These are phyloP conservation scores for Porodaedalea pini DNA, from an alignment of 1,284 basidiomycete genomes.

Conservation along the genomic window DNA sequence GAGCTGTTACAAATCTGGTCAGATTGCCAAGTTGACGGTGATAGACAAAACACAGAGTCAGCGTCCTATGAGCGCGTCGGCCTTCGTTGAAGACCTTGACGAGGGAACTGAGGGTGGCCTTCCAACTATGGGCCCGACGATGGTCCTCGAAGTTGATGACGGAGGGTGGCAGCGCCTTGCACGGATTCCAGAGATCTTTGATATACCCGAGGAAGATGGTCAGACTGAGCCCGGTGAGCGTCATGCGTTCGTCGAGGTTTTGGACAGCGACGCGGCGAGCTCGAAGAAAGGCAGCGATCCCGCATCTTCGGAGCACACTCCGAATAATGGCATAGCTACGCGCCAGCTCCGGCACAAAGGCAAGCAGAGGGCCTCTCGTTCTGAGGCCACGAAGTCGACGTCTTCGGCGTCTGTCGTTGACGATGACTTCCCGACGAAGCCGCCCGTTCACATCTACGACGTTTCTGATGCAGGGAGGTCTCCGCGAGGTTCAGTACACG, in stretches of 20 bases:
- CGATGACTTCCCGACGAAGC: slow-evolving; percentile 48
- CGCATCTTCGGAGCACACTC: slow-evolving; percentile 29
- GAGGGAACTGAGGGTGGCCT: slow-evolving; percentile 38
- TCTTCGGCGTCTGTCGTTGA: slow-evolving; percentile 58
- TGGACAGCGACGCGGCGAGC: slow-evolving; percentile 45
- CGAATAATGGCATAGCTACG: slow-evolving; percentile 4
- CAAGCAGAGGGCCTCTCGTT: slow-evolving; percentile 42
- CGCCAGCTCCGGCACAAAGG: slow-evolving; percentile 42
- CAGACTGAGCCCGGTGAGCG: slow-evolving; percentile 26
- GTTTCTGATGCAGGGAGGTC: slow-evolving; percentile 24
- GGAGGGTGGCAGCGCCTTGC: slow-evolving; percentile 58
- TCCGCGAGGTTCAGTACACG: background rate
- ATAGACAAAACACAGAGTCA: slow-evolving; percentile 49
- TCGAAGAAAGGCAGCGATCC: slow-evolving; percentile 27
- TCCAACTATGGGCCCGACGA: slow-evolving; percentile 22
- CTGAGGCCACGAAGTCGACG: slow-evolving; percentile 30
- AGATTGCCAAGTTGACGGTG: slow-evolving; percentile 56
- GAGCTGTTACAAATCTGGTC: slow-evolving; percentile 29
- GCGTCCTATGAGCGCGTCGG: slow-evolving; percentile 31
- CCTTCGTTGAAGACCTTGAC: slow-evolving; percentile 26
- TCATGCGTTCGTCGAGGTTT: slow-evolving; percentile 62
- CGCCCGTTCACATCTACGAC: slow-evolving; percentile 57
- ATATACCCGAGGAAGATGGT: slow-evolving; percentile 25
- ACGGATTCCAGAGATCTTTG: slow-evolving; percentile 31
- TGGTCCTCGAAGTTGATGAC: slow-evolving; percentile 55